Evolutionary conservation across 306 rosid genomes (phyloP).

Genomic region (Crotalaria pallida): DNA sequence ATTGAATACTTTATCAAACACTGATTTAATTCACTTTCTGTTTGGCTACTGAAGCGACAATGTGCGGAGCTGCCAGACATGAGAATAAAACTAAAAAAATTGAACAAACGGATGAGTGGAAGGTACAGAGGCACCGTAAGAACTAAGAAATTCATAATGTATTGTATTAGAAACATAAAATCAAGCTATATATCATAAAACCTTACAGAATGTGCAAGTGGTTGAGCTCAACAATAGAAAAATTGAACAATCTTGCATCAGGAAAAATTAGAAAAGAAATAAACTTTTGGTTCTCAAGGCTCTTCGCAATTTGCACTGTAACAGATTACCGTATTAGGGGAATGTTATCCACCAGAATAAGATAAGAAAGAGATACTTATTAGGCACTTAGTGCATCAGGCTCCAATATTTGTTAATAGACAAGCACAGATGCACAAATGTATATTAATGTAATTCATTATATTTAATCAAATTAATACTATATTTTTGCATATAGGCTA

Average conservation of each 20-base stretch:
- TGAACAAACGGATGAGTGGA: neutral
- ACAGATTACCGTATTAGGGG: neutral
- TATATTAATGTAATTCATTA: too few species aligned
- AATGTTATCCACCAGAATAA: neutral
- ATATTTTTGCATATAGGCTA: too few species aligned
- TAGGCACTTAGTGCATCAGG: neutral
- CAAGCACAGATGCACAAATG: neutral
- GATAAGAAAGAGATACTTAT: too few species aligned
- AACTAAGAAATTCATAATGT: neutral
- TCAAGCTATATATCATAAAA: neutral
- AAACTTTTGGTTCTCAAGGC: neutral
- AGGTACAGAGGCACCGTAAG: neutral
- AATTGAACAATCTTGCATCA: neutral
- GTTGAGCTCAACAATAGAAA: neutral
- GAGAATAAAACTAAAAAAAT: too few species aligned
- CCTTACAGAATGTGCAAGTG: neutral
- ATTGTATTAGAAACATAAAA: neutral
- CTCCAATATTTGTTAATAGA: neutral
- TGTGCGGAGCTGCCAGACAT: too few species aligned
- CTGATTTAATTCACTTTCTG: too few species aligned
- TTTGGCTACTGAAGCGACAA: too few species aligned
- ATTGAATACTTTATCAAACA: neutral
- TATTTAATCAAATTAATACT: too few species aligned
- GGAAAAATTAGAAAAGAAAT: neutral
- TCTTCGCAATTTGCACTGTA: neutral